A percentile compares a stretch with the other conserved stretches of the same genome.
phyloP scores from a whole-genome alignment of 176 grass and related monocot species.

The Aegilops longissima region DNA sequence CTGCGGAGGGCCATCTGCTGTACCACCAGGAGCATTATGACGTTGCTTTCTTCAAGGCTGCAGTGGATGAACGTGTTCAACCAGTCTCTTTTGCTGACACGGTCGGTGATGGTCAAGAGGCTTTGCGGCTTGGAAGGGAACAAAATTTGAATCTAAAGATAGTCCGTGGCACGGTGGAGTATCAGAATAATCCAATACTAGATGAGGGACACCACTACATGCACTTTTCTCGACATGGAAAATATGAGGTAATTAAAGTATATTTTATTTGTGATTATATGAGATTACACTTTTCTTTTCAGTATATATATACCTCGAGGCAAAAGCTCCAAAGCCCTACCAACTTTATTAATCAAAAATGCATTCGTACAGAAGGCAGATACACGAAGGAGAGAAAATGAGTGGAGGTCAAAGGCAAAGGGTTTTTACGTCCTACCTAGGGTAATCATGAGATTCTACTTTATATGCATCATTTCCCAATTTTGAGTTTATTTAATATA shows the following conservation, averaged over 20 bases:
- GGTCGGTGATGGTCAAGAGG: neutral
- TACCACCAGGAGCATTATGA: slow-evolving; percentile 10
- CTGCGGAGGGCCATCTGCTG: neutral
- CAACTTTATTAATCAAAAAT: too few species aligned
- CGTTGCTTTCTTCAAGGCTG: neutral
- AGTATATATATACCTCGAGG: too few species aligned
- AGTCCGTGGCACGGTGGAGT: neutral
- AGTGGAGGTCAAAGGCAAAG: too few species aligned
- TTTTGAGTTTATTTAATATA: neutral
- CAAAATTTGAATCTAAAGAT: neutral
- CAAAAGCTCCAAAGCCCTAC: too few species aligned
- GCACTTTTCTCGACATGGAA: neutral
- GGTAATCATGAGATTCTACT: neutral
- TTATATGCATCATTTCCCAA: neutral
- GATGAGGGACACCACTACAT: neutral
- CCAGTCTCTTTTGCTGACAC: neutral
- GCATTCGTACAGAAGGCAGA: too few species aligned
- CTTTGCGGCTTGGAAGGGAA: neutral
- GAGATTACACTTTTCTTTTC: too few species aligned
- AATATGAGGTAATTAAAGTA: neutral
- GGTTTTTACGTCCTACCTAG: too few species aligned
- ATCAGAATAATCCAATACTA: too few species aligned
- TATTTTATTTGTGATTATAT: neutral
- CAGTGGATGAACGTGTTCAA: neutral
- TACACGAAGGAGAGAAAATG: too few species aligned